Evolutionary conservation across 2,329 filamentous ascomycete species (phyloP), one percentile per base, ranked within the genome.

Genomic region (Botrytis galanthina): DNA sequence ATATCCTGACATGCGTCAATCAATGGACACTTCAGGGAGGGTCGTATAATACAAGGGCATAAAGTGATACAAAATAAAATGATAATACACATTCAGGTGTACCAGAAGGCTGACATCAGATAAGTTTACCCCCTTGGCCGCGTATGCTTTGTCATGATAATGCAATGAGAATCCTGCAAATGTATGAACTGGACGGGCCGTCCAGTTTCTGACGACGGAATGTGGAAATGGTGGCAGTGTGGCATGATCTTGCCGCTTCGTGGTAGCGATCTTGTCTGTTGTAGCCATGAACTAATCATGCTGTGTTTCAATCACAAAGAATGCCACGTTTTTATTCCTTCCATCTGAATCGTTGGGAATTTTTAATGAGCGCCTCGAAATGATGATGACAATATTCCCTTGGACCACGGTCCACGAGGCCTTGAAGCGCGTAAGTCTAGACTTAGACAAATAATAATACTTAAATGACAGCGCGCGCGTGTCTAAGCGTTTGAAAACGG

Each of bases 241-340:
- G 63, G 71, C 71, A 72, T 72, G 71, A 72, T 72, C 71, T 69
- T 68, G 63, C 61, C 44, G 46, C 61, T 72, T 32, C 35, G 32
- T 67, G 60, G 70, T 72, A 72, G 64, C 70, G 70, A 72, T 72
- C 70, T 72, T 37, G 37, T 66, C 70, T 71, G 32, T 57, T 32
- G 70, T 71, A 57, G 44, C 59, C 59, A 57, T 26, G 66, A 26
- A 35, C 70, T 57, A 72, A 67, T 68, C 39, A 60, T 72, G 71
- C 32, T 59, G 62, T 72, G 62, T 72, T 60, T 69, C 51, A 39
- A 72, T 69, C 20, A 60, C 26, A 63, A 64, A 32, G 9, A 60
- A 60, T 68, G 70, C 70, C 70, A 72, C 71, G 71, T 72, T 72
- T 72, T 69, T 26, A 37, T 68, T 68, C 71, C 61, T 66, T 67